Evolutionary conservation across 768 basidiomycete species (phyloP), one percentile per base, ranked within the genome.

Genomic region (Clathrus columnatus): DNA sequence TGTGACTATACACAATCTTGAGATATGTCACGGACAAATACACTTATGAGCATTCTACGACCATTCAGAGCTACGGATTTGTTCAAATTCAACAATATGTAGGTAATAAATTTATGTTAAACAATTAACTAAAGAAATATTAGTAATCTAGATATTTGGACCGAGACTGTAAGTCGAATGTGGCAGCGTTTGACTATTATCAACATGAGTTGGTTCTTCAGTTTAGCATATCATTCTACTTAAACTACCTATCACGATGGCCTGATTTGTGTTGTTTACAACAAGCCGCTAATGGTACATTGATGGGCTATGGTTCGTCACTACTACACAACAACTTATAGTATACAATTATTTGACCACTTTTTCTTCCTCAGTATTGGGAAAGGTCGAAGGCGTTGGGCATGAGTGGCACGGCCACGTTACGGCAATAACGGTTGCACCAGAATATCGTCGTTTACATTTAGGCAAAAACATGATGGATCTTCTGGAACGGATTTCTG

Each of bases 71-170:
- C 91, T 10, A 81, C 83, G 0, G 93, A 97, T 69, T 78, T 95
- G 70, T 90, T 95, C 75, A 85, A 80, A 62, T 95, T 94, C 73
- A 96, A 96, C 65, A 89, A 89, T 65, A 80, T 95, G 90, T 87
- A 63, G 59, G 83, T 72, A 2, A 44, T 32, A 2, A 2, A 32
- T 17, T 18, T 36, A 41, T 17, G 26, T 24, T 11, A 10, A 14
- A 18, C 26, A 27, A 23, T 44, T 60, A 54, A 58, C 30, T 65
- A 41, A 11, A 27, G 56, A 54, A 46, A 6, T 50, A 48, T 1
- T 68, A 92, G 91, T 58, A 98, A 99, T 70, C 72, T 95, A 64
- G 95, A 98, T 68, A 75, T 93, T 45, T 97, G 91, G 91, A 97
- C 96, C 45, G 95, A 98, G 71, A 98, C 96, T 20, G 94, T 92